These are phyloP conservation scores for Endoconidiophora laricicola DNA, from an alignment of 2,329 filamentous ascomycete species.

Conservation along the genomic window DNA sequence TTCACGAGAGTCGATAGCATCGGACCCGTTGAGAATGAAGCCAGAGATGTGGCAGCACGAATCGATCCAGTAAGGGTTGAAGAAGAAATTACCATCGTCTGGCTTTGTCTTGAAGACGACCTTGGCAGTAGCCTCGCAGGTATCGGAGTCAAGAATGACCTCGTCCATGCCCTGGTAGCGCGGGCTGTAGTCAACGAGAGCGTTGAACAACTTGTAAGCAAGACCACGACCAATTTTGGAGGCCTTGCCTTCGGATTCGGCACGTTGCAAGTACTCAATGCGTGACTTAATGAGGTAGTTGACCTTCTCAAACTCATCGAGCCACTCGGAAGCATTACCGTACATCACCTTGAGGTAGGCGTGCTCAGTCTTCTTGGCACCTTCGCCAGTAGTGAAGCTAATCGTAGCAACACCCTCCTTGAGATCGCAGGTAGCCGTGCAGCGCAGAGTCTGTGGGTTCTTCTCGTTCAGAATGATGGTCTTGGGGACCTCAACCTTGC, in stretches of 20 bases:
- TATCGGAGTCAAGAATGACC: conserved; percentile 37
- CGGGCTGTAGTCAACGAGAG: conserved; percentile 38
- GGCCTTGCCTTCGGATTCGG: conserved; percentile 46
- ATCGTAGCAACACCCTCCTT: conserved; percentile 37
- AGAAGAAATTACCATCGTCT: conserved; percentile 35
- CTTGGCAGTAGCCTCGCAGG: conserved; percentile 34
- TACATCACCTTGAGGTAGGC: conserved; percentile 45
- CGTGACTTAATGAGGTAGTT: conserved; percentile 52
- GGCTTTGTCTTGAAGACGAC: conserved; percentile 31
- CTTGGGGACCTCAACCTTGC: conserved; percentile 51
- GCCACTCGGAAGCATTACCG: conserved; percentile 43
- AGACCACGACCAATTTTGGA: conserved; percentile 59
- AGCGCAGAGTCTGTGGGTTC: conserved; percentile 39
- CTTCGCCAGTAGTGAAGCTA: conserved; percentile 42
- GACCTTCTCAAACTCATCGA: conserved; percentile 48
- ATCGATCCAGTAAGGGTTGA: conserved; percentile 42
- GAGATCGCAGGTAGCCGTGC: conserved; percentile 43
- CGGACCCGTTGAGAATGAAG: conserved; percentile 43
- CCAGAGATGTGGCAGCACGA: conserved; percentile 42
- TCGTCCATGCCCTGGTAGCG: conserved; percentile 42
- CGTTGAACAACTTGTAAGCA: conserved; percentile 54
- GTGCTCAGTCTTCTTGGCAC: conserved; percentile 41
- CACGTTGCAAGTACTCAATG: conserved; percentile 39
- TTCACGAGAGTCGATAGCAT: conserved; percentile 36
- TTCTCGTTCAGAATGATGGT: conserved; percentile 42